Evolutionary conservation across 768 basidiomycete genomes (phyloP).

Genomic region (Psilocybe azurescens): DNA sequence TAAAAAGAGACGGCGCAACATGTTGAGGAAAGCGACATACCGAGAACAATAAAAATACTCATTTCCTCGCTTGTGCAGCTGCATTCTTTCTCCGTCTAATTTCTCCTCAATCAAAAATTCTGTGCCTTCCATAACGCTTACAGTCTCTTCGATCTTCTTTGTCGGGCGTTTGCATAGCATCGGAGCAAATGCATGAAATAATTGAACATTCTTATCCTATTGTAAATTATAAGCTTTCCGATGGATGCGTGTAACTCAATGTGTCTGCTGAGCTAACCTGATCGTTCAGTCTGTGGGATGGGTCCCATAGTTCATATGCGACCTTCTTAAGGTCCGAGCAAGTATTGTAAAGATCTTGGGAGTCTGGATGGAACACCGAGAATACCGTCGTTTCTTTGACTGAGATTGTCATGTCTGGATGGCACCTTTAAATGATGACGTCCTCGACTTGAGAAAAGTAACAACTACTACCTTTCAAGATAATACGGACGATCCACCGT

Average conservation of each 20-base stretch:
- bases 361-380: slow-evolving; percentile 91
- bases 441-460: neutral
- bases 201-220: slow-evolving; percentile 83
- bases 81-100: slow-evolving; percentile 95
- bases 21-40: slow-evolving; percentile 39
- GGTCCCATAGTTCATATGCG: slow-evolving; percentile 87
- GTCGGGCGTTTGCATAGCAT: slow-evolving; percentile 95
- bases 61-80: slow-evolving; percentile 90
- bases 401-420: slow-evolving; percentile 85
- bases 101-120: slow-evolving; percentile 97
- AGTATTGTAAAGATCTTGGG: slow-evolving; percentile 92
- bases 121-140: slow-evolving; percentile 80
- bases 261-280: slow-evolving; percentile 41
- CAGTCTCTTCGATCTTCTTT: slow-evolving; percentile 78
- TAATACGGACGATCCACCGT: slow-evolving; percentile 94
- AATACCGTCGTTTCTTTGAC: slow-evolving; percentile 96
- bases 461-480: slow-evolving; percentile 77
- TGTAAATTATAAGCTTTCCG: neutral
- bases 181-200: slow-evolving; percentile 89
- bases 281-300: slow-evolving; percentile 64
- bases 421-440: neutral
- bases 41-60: slow-evolving; percentile 94
- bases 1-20: neutral
- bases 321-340: slow-evolving; percentile 97
- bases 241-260: neutral